Evolutionary conservation across 2,329 filamentous ascomycete genomes (phyloP).

Genomic region (Claviceps sp.): DNA sequence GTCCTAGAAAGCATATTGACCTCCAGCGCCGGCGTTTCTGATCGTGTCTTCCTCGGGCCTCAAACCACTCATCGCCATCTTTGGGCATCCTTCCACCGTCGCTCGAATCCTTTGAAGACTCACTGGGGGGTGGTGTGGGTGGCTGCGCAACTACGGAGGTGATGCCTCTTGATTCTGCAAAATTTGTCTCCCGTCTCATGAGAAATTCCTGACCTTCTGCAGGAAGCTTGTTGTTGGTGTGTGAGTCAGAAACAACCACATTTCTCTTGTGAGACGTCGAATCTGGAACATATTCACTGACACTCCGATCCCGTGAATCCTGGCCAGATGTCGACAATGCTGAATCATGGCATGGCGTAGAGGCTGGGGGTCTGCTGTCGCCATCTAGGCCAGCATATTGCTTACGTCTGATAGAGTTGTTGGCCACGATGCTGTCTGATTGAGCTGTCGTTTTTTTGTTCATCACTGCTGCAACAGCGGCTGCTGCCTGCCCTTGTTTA

Average conservation of each 20-base stretch:
- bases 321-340: constrained; percentile 10
- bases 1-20: constrained; percentile 66
- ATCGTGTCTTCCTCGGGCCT: constrained; percentile 53
- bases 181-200: constrained; percentile 63
- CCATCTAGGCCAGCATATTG: constrained; percentile 30
- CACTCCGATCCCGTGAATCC: constrained; percentile 64
- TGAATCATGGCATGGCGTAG: constrained; percentile 5
- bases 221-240: constrained; percentile 25
- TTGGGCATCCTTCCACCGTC: constrained; percentile 29
- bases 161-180: constrained; percentile 67
- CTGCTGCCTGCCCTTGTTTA: constrained; percentile 12
- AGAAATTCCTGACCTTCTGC: constrained; percentile 29
- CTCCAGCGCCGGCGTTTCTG: constrained; percentile 65
- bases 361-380: constrained; percentile 20
- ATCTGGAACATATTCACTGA: constrained; percentile 80
- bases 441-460: constrained; percentile 39
- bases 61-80: constrained; percentile 49
- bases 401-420: constrained; percentile 40
- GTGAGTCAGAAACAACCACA: constrained; percentile 56
- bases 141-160: constrained; percentile 44
- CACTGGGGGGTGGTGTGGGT: constrained; percentile 73
- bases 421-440: constrained; percentile 27
- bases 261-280: constrained; percentile 57
- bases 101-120: constrained; percentile 41
- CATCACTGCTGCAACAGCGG: constrained; percentile 35